These are phyloP conservation scores for Phytophthora lateralis DNA, from an alignment of 352 stramenopile genomes.

Conservation along the genomic window DNA sequence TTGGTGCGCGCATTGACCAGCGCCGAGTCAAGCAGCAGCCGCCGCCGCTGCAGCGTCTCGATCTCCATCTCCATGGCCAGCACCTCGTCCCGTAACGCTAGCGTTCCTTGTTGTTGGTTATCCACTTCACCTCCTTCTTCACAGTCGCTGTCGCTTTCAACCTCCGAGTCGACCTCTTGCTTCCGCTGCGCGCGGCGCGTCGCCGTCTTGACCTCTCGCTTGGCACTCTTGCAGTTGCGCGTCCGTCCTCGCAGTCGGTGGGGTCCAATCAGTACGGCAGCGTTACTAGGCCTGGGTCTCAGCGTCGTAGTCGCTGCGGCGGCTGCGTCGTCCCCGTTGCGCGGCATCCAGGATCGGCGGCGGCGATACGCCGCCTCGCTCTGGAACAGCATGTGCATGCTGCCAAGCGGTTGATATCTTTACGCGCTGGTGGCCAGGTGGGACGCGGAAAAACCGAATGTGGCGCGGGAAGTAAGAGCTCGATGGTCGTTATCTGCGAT, in stretches of 20 bases:
- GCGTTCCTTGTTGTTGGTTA: slow-evolving; percentile 4
- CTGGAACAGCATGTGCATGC: slow-evolving; percentile 40
- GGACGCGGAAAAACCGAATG: slow-evolving; percentile 17
- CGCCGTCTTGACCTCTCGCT: slow-evolving; percentile 1
- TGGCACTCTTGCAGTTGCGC: slow-evolving; percentile 20
- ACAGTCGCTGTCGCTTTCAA: slow-evolving; percentile 5
- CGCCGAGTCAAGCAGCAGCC: slow-evolving; percentile 40
- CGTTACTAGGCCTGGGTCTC: neutral
- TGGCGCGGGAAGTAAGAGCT: neutral
- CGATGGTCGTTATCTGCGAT: slow-evolving; percentile 7
- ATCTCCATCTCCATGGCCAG: slow-evolving; percentile 40
- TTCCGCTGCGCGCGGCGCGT: neutral
- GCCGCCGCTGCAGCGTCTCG: slow-evolving; percentile 39
- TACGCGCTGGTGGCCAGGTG: neutral
- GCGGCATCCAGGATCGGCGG: slow-evolving; percentile 24
- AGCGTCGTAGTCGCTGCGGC: neutral
- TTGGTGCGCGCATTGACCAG: slow-evolving; percentile 39
- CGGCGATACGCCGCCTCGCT: slow-evolving; percentile 21
- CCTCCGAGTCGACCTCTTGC: slow-evolving; percentile 4
- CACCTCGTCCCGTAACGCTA: slow-evolving; percentile 26
- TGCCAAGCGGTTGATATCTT: slow-evolving; percentile 1
- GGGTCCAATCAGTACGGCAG: neutral
- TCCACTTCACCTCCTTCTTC: slow-evolving; percentile 3
- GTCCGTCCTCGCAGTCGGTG: slow-evolving; percentile 12
- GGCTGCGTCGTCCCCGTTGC: slow-evolving; percentile 1